These are phyloP conservation scores for Collariella sp. DNA, from an alignment of 495 filamentous ascomycete species.

Conservation along the genomic window DNA sequence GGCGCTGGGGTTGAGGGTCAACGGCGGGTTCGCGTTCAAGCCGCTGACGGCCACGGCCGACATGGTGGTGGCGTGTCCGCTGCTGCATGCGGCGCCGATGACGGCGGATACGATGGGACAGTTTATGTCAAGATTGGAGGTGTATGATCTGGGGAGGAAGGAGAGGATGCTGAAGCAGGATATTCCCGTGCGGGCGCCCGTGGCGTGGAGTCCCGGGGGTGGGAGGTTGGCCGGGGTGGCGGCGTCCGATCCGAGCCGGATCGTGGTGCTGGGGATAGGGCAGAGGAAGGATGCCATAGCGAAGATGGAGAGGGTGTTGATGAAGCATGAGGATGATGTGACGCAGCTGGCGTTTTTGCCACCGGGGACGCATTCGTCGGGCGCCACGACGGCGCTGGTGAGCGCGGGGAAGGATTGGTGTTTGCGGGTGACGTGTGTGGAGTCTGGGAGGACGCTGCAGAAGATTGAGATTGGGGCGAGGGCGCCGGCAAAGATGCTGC, in stretches of 20 bases:
- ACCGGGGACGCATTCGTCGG: not conserved
- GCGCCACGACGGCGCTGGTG: constrained; percentile 11
- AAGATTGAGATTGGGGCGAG: constrained; percentile 17
- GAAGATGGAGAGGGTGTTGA: not conserved
- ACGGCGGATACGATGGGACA: not conserved
- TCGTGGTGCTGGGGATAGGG: constrained; percentile 3
- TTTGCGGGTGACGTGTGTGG: constrained; percentile 17
- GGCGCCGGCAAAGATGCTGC: constrained; percentile 10
- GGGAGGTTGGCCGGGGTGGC: constrained; percentile 7
- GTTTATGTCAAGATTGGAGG: constrained; percentile 4
- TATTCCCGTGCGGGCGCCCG: constrained; percentile 11
- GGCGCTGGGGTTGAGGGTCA: not conserved
- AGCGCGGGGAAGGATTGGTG: constrained; percentile 21
- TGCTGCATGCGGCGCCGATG: not conserved
- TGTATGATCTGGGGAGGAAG: constrained; percentile 5
- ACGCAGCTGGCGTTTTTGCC: constrained; percentile 19
- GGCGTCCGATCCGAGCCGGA: constrained; percentile 5
- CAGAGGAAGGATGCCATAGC: not conserved
- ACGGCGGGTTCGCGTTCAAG: not conserved
- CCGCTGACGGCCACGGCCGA: not conserved
- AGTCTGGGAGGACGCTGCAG: constrained; percentile 17
- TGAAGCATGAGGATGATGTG: constrained; percentile 16
- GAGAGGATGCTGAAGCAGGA: constrained; percentile 7
- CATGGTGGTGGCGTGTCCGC: constrained; percentile 5
- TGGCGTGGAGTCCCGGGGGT: constrained; percentile 15